Evolutionary conservation across 2,329 filamentous ascomycete species (phyloP).

Genomic region (Cercospora nicotianae): DNA sequence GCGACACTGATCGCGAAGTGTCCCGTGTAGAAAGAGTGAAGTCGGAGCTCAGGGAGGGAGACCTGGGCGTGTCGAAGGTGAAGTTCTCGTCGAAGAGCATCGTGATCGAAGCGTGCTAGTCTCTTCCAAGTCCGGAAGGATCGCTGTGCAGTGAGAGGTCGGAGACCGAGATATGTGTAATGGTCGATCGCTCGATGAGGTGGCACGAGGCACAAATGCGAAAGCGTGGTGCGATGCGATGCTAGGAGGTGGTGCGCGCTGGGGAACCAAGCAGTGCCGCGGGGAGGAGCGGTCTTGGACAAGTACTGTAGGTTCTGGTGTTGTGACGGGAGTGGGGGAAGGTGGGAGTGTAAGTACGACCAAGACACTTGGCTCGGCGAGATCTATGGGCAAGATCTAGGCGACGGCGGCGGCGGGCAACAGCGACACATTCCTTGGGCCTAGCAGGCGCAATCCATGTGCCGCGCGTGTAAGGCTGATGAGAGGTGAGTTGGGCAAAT

Average conservation of each 20-base stretch:
- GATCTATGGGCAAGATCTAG: slow-evolving; percentile 3
- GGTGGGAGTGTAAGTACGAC: not conserved
- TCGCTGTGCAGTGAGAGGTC: not conserved
- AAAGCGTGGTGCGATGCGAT: not conserved
- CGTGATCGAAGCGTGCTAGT: not conserved
- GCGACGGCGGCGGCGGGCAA: not conserved
- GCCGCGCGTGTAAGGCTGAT: slow-evolving; percentile 1
- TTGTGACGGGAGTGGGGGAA: not conserved
- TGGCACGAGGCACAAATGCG: not conserved
- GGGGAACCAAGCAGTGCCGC: not conserved
- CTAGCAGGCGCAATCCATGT: not conserved
- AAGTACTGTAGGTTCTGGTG: not conserved
- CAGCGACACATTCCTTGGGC: not conserved
- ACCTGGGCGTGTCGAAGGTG: slow-evolving; percentile 32
- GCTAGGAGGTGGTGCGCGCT: not conserved
- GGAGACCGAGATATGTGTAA: not conserved
- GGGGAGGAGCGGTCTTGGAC: not conserved
- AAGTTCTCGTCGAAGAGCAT: slow-evolving; percentile 31
- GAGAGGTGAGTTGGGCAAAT: not conserved
- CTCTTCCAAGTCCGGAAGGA: not conserved
- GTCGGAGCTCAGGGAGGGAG: slow-evolving; percentile 33
- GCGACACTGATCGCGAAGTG: slow-evolving; percentile 37
- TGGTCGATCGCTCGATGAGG: not conserved
- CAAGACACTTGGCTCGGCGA: not conserved
- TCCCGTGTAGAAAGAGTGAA: slow-evolving; percentile 26